Evolutionary conservation across 805 yeast genomes (phyloP).

Genomic region (Candida krabiensis): DNA sequence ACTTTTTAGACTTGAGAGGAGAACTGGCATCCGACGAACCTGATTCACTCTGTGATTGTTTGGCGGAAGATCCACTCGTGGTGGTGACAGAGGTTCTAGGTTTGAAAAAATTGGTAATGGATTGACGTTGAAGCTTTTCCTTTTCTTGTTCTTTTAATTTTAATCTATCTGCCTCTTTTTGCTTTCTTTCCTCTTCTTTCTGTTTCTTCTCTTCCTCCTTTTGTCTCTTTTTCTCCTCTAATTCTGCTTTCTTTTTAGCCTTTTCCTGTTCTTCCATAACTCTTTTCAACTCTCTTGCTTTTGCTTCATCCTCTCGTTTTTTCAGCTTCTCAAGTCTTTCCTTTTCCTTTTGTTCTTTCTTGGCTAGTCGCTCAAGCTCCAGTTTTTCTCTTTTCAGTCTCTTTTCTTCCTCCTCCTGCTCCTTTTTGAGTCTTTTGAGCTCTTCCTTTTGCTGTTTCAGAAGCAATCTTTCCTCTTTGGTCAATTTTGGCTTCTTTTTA

Average conservation of each 20-base stretch:
- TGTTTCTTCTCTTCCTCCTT: slow-evolving; percentile 21
- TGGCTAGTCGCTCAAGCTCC: slow-evolving; percentile 24
- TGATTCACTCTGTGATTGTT: background rate
- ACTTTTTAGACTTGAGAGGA: slow-evolving; percentile 2
- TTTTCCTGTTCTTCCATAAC: slow-evolving; percentile 34
- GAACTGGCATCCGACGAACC: background rate
- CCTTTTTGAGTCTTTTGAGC: slow-evolving; percentile 13
- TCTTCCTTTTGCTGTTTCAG: slow-evolving; percentile 6
- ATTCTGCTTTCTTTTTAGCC: slow-evolving; percentile 37
- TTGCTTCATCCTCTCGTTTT: slow-evolving; percentile 30
- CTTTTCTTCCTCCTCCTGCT: slow-evolving; percentile 28
- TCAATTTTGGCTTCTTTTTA: background rate
- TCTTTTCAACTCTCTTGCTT: slow-evolving; percentile 28
- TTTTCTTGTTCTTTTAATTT: slow-evolving; percentile 23
- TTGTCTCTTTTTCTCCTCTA: slow-evolving; percentile 14
- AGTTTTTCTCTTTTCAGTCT: slow-evolving; percentile 25
- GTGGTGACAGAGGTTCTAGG: slow-evolving; percentile 7
- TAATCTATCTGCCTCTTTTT: slow-evolving; percentile 22
- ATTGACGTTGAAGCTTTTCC: slow-evolving; percentile 26
- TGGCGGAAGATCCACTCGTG: slow-evolving; percentile 1
- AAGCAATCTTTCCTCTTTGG: slow-evolving; percentile 1
- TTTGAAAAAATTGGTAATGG: slow-evolving; percentile 36
- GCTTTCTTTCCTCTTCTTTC: slow-evolving; percentile 14
- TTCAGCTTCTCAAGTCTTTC: slow-evolving; percentile 26
- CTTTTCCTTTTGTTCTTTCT: slow-evolving; percentile 31